A percentile compares a stretch with the other conserved stretches of the same genome.
These are phyloP conservation scores for Stephania cephalantha DNA, from an alignment of 164 flowering plant genomes.

Conservation along the genomic window DNA sequence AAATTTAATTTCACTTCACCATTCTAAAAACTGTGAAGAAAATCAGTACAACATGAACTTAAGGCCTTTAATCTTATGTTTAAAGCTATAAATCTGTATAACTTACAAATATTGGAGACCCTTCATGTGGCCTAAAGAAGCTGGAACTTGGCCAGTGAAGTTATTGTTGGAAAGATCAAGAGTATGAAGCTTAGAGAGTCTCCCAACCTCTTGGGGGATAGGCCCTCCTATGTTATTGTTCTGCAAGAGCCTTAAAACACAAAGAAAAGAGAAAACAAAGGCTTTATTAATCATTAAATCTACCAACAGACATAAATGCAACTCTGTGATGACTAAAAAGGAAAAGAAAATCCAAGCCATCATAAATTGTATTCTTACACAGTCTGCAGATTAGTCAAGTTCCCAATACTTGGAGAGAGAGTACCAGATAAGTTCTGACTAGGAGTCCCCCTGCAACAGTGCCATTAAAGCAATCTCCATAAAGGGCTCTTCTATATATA, in stretches of 20 bases:
- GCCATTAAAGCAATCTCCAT: constrained; percentile 12
- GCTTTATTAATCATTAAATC: neutral
- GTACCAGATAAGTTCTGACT: constrained; percentile 81
- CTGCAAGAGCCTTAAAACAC: constrained; percentile 51
- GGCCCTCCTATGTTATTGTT: constrained; percentile 75
- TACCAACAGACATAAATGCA: neutral
- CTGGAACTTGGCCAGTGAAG: constrained; percentile 62
- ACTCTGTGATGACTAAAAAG: neutral
- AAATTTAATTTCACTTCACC: no score
- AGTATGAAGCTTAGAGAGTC: constrained; percentile 57
- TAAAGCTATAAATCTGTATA: neutral
- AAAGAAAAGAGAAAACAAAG: constrained; percentile 18
- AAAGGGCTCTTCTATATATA: neutral
- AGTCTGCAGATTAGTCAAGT: constrained; percentile 81
- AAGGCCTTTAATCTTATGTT: no score
- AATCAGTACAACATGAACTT: neutral
- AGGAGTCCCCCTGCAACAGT: constrained; percentile 63
- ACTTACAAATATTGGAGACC: constrained; percentile 78
- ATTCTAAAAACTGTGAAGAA: no score
- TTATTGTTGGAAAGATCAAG: constrained; percentile 77
- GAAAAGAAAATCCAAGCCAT: neutral
- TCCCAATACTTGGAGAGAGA: constrained; percentile 76
- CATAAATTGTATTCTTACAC: constrained; percentile 46
- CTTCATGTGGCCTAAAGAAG: constrained; percentile 43
- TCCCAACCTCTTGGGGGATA: constrained; percentile 71